Base-by-base conservation (phyloP, 2,329 filamentous ascomycete species). In the Domatiomyces globalis region DNA sequence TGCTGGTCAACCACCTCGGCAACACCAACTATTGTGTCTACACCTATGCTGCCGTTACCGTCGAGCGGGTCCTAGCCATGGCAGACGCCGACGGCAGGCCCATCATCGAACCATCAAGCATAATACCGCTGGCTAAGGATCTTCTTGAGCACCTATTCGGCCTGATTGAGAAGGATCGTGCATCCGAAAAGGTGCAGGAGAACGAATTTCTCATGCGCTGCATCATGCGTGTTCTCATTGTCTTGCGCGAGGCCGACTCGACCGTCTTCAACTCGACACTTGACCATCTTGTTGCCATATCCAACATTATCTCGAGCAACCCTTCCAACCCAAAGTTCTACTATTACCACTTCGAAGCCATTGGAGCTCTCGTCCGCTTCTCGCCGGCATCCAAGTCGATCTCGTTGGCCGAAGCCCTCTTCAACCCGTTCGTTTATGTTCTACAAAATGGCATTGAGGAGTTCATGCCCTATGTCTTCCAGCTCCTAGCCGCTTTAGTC, bases 171-270 rank as follows among this genome's bases (percentile, higher is more conserved):
- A 87, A 85, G 64, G 84, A 95, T 61, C 75, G 77, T 3, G 83
- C 85, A 9, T 84, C 94, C 1, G 81, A 90, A 58, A 98, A 96
- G 74, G 81, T 98, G 55, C 92, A 98, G 65, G 92, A 98, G 69
- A 98, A 98, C 64, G 92, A 98, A 65, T 98, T 96, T 67, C 68
- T 98, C 63, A 96, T 98, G 89, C 86, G 88, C 62, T 98, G 92
- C 63, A 87, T 95, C 51, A 98, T 98, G 92, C 81, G 92, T 61
- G 90, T 98, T 10, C 74, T 98, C 54, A 88, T 98, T 58, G 89
- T 96, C 57, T 85, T 96, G 67, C 86, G 84, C 65, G 89, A 95
- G 46, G 85, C 81, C 25, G 80, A 90, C 12, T 69, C 82, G 1
- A 76, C 81, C 1, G 81, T 92, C 47, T 75, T 84, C 5, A 87